A percentile compares a stretch with the other conserved stretches of the same genome.
Evolutionary conservation across 2,329 filamentous ascomycete species (phyloP).

Genomic region (Talaromyces amestolkiae): DNA sequence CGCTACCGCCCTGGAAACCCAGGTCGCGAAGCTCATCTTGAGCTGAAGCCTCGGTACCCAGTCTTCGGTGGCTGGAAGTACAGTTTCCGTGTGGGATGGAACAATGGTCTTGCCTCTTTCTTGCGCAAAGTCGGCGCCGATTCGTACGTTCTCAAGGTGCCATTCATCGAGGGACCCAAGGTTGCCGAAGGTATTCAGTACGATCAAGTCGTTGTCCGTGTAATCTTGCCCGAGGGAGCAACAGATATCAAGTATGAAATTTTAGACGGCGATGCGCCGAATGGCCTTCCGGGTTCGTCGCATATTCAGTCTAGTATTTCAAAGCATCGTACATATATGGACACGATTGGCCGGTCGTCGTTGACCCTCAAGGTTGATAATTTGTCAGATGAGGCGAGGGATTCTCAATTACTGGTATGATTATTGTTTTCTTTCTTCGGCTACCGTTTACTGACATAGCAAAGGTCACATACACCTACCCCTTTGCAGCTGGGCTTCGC

Average conservation of each 20-base stretch:
- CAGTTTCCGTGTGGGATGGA: slow-evolving; percentile 95
- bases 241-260: slow-evolving; percentile 63
- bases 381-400: slow-evolving; percentile 84
- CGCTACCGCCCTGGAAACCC: slow-evolving; percentile 69
- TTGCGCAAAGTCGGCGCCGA: slow-evolving; percentile 63
- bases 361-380: slow-evolving; percentile 79
- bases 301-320: slow-evolving; percentile 56
- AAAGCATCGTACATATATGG: slow-evolving; percentile 85
- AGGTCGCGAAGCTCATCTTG: slow-evolving; percentile 74
- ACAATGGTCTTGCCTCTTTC: slow-evolving; percentile 75
- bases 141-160: slow-evolving; percentile 82
- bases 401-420: slow-evolving; percentile 69
- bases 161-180: slow-evolving; percentile 90
- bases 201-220: slow-evolving; percentile 71
- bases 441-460: slow-evolving; percentile 17
- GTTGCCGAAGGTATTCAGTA: slow-evolving; percentile 83
- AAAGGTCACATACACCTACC: slow-evolving; percentile 77
- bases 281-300: slow-evolving; percentile 64
- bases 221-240: slow-evolving; percentile 89
- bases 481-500: slow-evolving; percentile 68
- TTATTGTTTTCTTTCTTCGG: slow-evolving; percentile 15
- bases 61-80: slow-evolving; percentile 98
- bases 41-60: slow-evolving; percentile 93
- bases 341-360: slow-evolving; percentile 83
- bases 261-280: slow-evolving; percentile 64